These are phyloP conservation scores for Salinomyces thailandicus DNA, from an alignment of 2,329 filamentous ascomycete species.

Conservation along the genomic window DNA sequence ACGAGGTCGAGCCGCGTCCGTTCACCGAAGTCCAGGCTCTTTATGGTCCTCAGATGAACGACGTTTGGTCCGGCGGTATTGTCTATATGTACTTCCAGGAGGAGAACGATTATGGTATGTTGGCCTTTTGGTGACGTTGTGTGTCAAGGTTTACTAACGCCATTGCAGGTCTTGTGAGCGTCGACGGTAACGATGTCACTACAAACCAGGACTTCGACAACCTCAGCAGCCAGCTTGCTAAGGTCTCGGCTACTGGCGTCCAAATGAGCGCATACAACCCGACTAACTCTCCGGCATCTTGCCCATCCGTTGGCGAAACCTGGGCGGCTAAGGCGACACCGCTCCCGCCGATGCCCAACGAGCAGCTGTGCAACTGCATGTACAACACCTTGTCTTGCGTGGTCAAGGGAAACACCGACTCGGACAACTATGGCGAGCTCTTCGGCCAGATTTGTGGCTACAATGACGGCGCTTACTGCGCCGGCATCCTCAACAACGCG, in stretches of 20 bases:
- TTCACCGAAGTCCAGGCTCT: slow-evolving; percentile 81
- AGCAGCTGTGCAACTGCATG: slow-evolving; percentile 78
- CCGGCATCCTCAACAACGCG: slow-evolving; percentile 57
- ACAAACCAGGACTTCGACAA: slow-evolving; percentile 62
- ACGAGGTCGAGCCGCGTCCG: slow-evolving; percentile 57
- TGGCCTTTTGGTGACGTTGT: background rate
- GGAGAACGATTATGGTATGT: slow-evolving; percentile 69
- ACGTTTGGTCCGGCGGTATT: slow-evolving; percentile 88
- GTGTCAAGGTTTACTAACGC: slow-evolving; percentile 10
- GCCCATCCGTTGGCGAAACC: slow-evolving; percentile 52
- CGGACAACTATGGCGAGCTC: slow-evolving; percentile 52
- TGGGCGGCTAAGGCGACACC: slow-evolving; percentile 59
- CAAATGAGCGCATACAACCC: slow-evolving; percentile 59
- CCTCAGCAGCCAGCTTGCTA: slow-evolving; percentile 59
- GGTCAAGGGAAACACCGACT: slow-evolving; percentile 47
- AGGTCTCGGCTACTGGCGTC: slow-evolving; percentile 55
- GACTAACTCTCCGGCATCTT: slow-evolving; percentile 58
- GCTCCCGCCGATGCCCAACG: slow-evolving; percentile 75
- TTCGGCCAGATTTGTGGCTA: slow-evolving; percentile 65
- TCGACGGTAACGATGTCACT: slow-evolving; percentile 49
- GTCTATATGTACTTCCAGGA: slow-evolving; percentile 99
- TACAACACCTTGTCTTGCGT: slow-evolving; percentile 60
- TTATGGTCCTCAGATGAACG: slow-evolving; percentile 69
- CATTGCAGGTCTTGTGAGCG: slow-evolving; percentile 51
- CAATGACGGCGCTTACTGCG: slow-evolving; percentile 44